Evolutionary conservation across 1,139 yeast genomes (phyloP), one percentile per base, ranked within the genome.

Genomic region (Zygotorulaspora mrakii): DNA sequence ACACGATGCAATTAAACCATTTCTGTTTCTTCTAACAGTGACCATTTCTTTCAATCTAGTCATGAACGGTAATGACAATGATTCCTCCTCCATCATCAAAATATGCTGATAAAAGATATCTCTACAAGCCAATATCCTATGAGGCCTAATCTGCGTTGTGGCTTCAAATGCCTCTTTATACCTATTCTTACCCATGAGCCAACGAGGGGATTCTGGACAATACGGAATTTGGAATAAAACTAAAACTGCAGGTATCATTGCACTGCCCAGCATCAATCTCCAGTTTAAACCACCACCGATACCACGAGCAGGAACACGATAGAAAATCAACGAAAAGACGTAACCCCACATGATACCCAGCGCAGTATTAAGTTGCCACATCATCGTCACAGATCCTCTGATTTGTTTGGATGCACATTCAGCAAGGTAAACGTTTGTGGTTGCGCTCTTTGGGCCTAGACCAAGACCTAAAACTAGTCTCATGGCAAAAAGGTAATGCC

Each of bases 311-410:
- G 70, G 64, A 57, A 77, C 72, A 48, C 65, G 57, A 56, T 68
- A 68, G 50, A 77, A 82, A 0, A 86, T 86, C 42, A 84, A 67
- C 17, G 79, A 73, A 34, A 84, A 72, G 39, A 81, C 80, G 59
- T 82, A 82, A 36, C 94, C 94, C 53, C 84, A 69, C 78, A 82
- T 82, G 54, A 85, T 83, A 55, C 95, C 95, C 47, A 82, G 79
- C 4, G 94, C 94, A 7, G 94, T 85, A 74, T 84, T 84, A 61
- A 82, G 75, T 66, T 85, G 95, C 94, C 94, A 85, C 69, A 81
- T 74, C 91, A 84, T 83, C 37, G 84, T 88, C 47, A 85, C 66
- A 2, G 88, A 77, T 48, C 95, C 95, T 58, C 95, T 73, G 47
- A 84, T 78, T 26, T 73, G 71, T 28, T 82, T 79, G 2, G 94